These are phyloP conservation scores for Shiraia sp. DNA, from an alignment of 2,329 filamentous ascomycete species.

Conservation along the genomic window DNA sequence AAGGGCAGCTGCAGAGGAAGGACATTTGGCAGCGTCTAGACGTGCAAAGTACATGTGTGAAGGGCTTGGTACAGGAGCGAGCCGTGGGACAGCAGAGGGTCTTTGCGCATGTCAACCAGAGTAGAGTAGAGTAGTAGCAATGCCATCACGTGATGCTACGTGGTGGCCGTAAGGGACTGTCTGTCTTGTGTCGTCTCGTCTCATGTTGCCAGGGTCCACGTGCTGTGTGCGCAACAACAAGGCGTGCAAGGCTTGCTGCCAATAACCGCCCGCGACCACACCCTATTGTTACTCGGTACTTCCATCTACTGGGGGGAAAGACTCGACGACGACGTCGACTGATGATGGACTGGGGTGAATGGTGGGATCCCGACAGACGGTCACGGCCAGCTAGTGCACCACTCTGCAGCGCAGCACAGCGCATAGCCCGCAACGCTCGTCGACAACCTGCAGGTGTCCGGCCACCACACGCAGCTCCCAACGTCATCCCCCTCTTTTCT, in stretches of 20 bases:
- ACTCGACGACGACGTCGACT: too few species aligned
- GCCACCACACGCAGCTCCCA: too few species aligned
- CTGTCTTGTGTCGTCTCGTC: not conserved
- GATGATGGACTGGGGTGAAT: constrained; percentile 10
- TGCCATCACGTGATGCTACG: too few species aligned
- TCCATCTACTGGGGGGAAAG: too few species aligned
- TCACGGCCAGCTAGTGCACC: constrained; percentile 19
- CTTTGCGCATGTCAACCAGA: constrained; percentile 8
- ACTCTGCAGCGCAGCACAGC: constrained; percentile 3
- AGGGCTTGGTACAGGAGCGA: too few species aligned
- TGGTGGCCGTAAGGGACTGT: too few species aligned
- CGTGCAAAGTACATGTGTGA: too few species aligned
- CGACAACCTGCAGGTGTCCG: constrained; percentile 12
- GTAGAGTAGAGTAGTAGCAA: too few species aligned
- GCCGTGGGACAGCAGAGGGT: constrained; percentile 1
- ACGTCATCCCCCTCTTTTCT: constrained; percentile 23
- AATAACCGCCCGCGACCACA: too few species aligned
- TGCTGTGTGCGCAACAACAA: constrained; percentile 15
- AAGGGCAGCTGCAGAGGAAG: constrained; percentile 2
- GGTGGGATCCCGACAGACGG: constrained; percentile 16
- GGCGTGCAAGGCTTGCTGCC: too few species aligned
- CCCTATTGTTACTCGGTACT: too few species aligned
- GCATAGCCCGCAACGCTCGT: constrained; percentile 23
- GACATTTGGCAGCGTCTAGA: not conserved
- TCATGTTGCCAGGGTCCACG: constrained; percentile 21